These are phyloP conservation scores for Gloeopeniophorella convolvens DNA, from an alignment of 768 basidiomycete genomes.

Conservation along the genomic window DNA sequence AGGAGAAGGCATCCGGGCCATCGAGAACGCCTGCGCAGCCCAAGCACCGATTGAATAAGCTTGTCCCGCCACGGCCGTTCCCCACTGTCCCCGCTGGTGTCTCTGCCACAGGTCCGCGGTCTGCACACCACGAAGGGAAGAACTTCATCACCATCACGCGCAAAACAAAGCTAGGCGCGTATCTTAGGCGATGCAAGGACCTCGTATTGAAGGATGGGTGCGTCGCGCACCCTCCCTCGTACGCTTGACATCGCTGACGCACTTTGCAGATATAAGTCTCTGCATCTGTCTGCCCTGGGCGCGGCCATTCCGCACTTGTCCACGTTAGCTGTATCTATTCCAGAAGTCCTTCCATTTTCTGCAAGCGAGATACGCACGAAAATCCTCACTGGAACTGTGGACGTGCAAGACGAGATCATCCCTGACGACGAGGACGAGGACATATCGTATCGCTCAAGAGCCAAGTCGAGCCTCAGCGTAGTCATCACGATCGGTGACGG, in stretches of 20 bases:
- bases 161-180: constrained; percentile 62
- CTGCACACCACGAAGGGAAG: constrained; percentile 73
- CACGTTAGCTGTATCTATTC: constrained; percentile 62
- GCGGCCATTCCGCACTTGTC: constrained; percentile 83
- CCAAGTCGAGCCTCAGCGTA: constrained; percentile 63
- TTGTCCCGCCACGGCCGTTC: constrained; percentile 68
- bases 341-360: constrained; percentile 62
- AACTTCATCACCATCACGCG: constrained; percentile 77
- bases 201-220: constrained; percentile 68
- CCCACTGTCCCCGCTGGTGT: constrained; percentile 70
- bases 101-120: constrained; percentile 74
- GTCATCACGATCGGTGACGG: constrained; percentile 57
- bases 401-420: constrained; percentile 72
- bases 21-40: constrained; percentile 5
- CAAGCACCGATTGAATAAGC: constrained; percentile 47
- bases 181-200: constrained; percentile 73
- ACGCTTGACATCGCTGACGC: background rate
- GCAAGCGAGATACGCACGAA: constrained; percentile 55
- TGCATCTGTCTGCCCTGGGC: constrained; percentile 78
- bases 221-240: constrained; percentile 19
- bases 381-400: constrained; percentile 61
- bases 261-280: constrained; percentile 52
- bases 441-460: constrained; percentile 52
- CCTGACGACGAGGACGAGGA: constrained; percentile 73
- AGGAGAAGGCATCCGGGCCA: constrained; percentile 1